Base-by-base conservation (phyloP, 768 basidiomycete genomes). In the Xerocomellus chrysenteron region DNA sequence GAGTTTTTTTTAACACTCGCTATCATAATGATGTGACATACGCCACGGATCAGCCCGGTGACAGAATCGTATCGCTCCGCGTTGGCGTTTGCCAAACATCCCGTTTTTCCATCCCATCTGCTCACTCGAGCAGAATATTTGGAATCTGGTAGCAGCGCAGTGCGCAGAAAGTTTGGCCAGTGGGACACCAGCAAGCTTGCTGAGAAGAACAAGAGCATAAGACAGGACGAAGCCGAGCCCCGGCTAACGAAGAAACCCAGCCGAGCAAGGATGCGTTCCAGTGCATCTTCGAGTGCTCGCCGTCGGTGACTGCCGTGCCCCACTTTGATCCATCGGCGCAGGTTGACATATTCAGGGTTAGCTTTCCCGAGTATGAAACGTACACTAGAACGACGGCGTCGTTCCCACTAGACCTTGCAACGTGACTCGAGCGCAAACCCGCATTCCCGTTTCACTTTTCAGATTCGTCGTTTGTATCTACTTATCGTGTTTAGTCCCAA, bases 51-150 rank as follows among this genome's bases (percentile, higher is more conserved):
- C 64, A 90, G 88, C 55, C 83, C 90, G 26, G 78, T 84, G 65
- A 81, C 80, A 53, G 86, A 87, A 74, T 80, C 82, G 2, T 88
- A 89, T 72, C 72, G 74, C 50, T 79, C 84, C 52, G 87, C 87
- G 0, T 67, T 82, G 51, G 74, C 79, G 16, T 85, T 91, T 61
- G 82, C 84, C 26, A 76, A 71, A 50, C 74, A 76, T 19, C 73
- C 83, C 26, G 75, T 76, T 40, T 87, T 88, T 61, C 50, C 75
- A 1, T 72, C 76, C 33, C 74, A 76, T 19, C 79, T 83, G 32
- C 83, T 93, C 58, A 92, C 92, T 5, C 77, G 88, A 43, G 83
- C 82, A 47, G 94, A 98, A 69, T 98, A 96, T 73, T 75, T 83
- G 47, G 94, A 98, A 74, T 81, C 80, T 57, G 94, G 94, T 36